Evolutionary conservation across 331 rosid species (phyloP).

Genomic region (Telfairia occidentalis): DNA sequence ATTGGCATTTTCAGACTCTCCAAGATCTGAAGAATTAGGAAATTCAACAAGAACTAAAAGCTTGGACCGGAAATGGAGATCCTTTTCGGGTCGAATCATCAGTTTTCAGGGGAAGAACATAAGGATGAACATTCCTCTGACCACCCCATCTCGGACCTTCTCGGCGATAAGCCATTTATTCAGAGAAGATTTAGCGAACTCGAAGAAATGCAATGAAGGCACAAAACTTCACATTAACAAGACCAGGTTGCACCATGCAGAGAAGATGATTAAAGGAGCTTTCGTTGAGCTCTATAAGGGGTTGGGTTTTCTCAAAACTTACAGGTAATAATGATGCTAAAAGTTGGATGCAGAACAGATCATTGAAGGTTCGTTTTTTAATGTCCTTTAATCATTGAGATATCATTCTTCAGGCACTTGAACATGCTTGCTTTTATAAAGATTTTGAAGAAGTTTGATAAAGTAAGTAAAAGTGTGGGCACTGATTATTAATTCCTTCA

Average conservation of each 20-base stretch:
- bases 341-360: background rate
- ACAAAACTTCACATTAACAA: slow-evolving; percentile 56
- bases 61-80: slow-evolving; percentile 49
- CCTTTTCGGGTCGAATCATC: slow-evolving; percentile 42
- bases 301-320: slow-evolving; percentile 75
- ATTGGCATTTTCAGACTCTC: slow-evolving; percentile 28
- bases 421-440: slow-evolving; percentile 86
- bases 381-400: slow-evolving; percentile 2
- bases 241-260: slow-evolving; percentile 73
- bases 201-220: slow-evolving; percentile 61
- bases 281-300: slow-evolving; percentile 89
- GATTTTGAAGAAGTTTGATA: slow-evolving; percentile 93
- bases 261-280: slow-evolving; percentile 88
- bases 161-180: slow-evolving; percentile 78
- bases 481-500: slow-evolving; percentile 1
- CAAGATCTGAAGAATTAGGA: slow-evolving; percentile 29
- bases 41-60: slow-evolving; percentile 32
- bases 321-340: slow-evolving; percentile 35
- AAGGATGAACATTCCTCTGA: slow-evolving; percentile 78
- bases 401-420: slow-evolving; percentile 57
- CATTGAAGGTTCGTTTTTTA: background rate
- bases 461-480: slow-evolving; percentile 37
- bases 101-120: slow-evolving; percentile 76
- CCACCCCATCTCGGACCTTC: slow-evolving; percentile 78
- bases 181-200: slow-evolving; percentile 65